Evolutionary conservation across 371 early-diverging fungal species (phyloP), one percentile per base, ranked within the genome.

Genomic region (Mortierella sp.): DNA sequence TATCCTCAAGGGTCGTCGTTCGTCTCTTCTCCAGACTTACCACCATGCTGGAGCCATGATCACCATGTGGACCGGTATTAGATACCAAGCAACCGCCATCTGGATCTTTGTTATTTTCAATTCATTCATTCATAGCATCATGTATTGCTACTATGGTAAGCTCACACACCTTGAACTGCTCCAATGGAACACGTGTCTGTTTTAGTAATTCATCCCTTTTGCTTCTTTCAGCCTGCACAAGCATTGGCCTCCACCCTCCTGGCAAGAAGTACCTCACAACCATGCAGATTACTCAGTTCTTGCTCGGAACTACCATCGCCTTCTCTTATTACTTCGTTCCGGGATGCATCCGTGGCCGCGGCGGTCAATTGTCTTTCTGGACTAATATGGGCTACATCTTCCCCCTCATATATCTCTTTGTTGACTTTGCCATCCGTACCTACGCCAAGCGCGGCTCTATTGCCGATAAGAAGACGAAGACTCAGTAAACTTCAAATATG

Each of bases 21-120:
- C 93, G 0, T 93, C 93, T 42, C 89, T 92, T 28, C 87, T 96
- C 69, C 96, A 96, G 84, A 92, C 92, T 61, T 96, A 95, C 78
- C 96, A 96, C 78, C 96, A 96, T 72, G 88, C 94, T n/a, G 96
- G 96, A 42, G 96, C 96, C n/a, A 95, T 96, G 84, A 86, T 95
- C 73, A 91, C 93, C 64, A 89, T 87, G 87, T 87, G 87, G 90
- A 85, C 90, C 47, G 93, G 93, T 58, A 89, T 93, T 75, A 88
- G 90, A 69, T 92, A 89, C 75, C 83, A 86, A 64, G 89, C 94
- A 2, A 89, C 93, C 23, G 93, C 93, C 29, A 92, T 93, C 80
- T 94, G 94, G 89, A 91, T 95, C 74, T 95, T 96, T 78, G 95
- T 95, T 45, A 83, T 94, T 47, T 91, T 93, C 84, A 96, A 96